Evolutionary conservation across 2,329 filamentous ascomycete genomes (phyloP).

Genomic region (Aspergillus niger): DNA sequence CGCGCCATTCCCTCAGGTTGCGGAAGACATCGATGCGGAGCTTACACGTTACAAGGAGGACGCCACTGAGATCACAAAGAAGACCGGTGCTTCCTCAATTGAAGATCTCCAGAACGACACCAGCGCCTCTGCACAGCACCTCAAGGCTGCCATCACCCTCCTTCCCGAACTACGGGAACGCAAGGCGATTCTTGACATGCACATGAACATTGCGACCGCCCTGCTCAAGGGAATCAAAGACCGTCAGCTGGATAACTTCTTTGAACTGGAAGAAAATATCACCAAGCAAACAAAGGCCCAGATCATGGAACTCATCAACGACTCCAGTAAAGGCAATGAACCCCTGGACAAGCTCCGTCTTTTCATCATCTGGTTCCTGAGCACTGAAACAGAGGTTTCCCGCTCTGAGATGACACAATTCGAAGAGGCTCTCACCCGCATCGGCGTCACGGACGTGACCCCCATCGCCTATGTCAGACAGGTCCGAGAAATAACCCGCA

Average conservation of each 20-base stretch:
- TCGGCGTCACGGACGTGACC: constrained; percentile 71
- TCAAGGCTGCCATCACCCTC: constrained; percentile 92
- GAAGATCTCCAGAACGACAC: constrained; percentile 92
- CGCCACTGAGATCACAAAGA: constrained; percentile 88
- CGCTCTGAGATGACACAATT: constrained; percentile 82
- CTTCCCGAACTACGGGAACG: constrained; percentile 89
- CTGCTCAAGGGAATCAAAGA: constrained; percentile 83
- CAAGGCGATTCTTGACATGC: constrained; percentile 93
- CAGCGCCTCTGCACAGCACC: constrained; percentile 83
- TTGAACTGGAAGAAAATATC: constrained; percentile 90
- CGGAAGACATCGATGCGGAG: constrained; percentile 93
- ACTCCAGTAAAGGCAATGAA: constrained; percentile 77
- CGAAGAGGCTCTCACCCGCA: constrained; percentile 75
- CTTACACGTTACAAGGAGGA: constrained; percentile 95
- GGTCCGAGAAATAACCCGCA: constrained; percentile 90
- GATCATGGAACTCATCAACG: constrained; percentile 82
- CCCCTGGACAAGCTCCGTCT: constrained; percentile 86
- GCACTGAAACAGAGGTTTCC: constrained; percentile 84
- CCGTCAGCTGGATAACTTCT: constrained; percentile 92
- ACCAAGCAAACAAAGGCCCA: constrained; percentile 88
- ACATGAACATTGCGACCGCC: constrained; percentile 95
- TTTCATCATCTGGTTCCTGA: constrained; percentile 97
- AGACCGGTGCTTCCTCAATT: constrained; percentile 87
- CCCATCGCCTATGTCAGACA: constrained; percentile 84
- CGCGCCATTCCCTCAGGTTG: constrained; percentile 90